A percentile compares a stretch with the other conserved stretches of the same genome.
Conservation (phyloP, 352 stramenopile species). For the Phytophthora pinifolia region DNA sequence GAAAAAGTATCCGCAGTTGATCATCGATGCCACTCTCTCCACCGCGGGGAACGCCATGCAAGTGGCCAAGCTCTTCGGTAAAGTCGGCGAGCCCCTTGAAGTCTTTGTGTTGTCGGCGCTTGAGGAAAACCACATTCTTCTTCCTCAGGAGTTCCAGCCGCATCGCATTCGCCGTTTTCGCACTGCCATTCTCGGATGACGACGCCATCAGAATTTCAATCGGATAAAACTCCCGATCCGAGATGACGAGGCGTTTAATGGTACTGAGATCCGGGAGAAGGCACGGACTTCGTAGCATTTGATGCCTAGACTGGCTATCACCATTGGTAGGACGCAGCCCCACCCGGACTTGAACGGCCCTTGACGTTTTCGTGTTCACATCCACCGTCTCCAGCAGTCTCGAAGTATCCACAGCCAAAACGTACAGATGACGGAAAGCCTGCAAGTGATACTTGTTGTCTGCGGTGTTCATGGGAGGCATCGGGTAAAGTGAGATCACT, state of each 20-base stretch:
- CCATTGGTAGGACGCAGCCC: conserved; percentile 27
- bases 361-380: conserved; percentile 49
- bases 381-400: conserved; percentile 79
- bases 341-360: conserved; percentile 49
- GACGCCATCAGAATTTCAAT: conserved; percentile 56
- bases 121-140: conserved; percentile 64
- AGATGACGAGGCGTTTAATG: conserved; percentile 58
- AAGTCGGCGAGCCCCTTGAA: conserved; percentile 15
- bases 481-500: conserved; percentile 94
- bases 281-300: conserved; percentile 58
- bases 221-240: conserved; percentile 56
- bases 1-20: conserved; percentile 31
- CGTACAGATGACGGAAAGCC: conserved; percentile 91
- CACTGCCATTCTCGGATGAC: conserved; percentile 1
- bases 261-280: conserved; percentile 65
- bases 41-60: conserved; percentile 8
- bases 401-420: conserved; percentile 77
- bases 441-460: conserved; percentile 94
- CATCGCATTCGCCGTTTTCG: conserved; percentile 52
- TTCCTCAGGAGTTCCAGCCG: conserved; percentile 57
- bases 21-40: conserved; percentile 20
- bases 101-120: conserved; percentile 39
- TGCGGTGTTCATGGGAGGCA: conserved; percentile 90
- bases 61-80: conserved; percentile 20
- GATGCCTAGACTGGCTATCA: conserved; percentile 20